Base-by-base conservation (phyloP, 2,329 filamentous ascomycete genomes). In the Curvularia spicifera region DNA sequence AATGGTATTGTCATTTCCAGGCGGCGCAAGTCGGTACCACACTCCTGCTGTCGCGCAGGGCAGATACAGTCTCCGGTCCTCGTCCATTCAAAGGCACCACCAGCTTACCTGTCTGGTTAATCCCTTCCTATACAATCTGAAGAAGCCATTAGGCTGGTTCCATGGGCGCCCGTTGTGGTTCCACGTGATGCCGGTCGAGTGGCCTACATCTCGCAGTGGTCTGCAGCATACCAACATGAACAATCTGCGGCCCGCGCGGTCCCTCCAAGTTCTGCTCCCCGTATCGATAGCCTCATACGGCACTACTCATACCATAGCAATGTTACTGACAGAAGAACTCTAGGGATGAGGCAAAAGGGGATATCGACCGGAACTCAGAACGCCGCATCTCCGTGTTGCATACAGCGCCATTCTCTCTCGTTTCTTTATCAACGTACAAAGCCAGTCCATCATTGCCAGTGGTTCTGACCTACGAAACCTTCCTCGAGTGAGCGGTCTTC, bases 401-500 rank as follows among this genome's bases (percentile, higher is more conserved):
- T 31, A 42, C 22, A 37, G 47, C 39, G 53, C 52, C 39, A n/a
- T 33, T 33, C 46, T 47, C 46, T 31, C 42, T 48, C 50, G 53
- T 37, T 57, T 51, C 22, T 45, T 56, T 48, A 53, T 42, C 53
- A 43, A 53, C 45, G 49, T 28, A 48, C 63, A 22, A 61, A 53
- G 55, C 63, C 64, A 33, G 43, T 57, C 29, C 57, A 35, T 82
- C 81, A 87, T 70, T 87, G 84, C 85, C 89, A 96, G 77, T 95
- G 91, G 26, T 70, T 67, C 64, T 85, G 82, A 65, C 82, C 83
- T 86, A 93, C 91, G 73, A 93, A 97, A 1, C 93, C 92, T 77
- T 98, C 94, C 76, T 97, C 94, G 55, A 98, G 81, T 1, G 93
- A 97, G 35, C 95, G 87, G 78, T 98, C 95, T 78, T 99, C 95